Base-by-base conservation (phyloP, 1,139 yeast genomes). In the Blastobotrys malaysiensis region DNA sequence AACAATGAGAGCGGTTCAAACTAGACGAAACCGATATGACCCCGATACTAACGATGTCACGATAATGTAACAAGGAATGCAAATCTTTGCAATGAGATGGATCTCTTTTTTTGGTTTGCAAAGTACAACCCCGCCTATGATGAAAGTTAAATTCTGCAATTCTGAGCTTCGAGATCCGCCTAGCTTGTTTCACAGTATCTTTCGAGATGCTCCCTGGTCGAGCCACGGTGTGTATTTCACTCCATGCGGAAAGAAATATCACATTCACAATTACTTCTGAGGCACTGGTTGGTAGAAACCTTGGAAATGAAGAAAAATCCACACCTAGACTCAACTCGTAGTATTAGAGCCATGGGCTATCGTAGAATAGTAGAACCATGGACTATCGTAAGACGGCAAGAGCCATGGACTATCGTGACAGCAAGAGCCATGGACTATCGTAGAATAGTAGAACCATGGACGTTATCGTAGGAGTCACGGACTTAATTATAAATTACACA, bases 141-240 rank as follows among this genome's bases (percentile, higher is more conserved):
- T 60, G 65, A 61, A 45, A 46, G 52, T 55, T 52, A 48, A 56
- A 56, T 60, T 62, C 65, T 62, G 65, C 65, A 62, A 62, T 60
- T 57, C 65, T 59, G 63, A 62, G 53, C 18, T 27, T 27, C 48
- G 39, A 16, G 36, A 19, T 46, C 47, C 54, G 57, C 50, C 43
- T 22, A 20, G 21, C 18, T 20, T 20, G 14, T 19, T 20, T 44
- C 46, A 20, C 16, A 20, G 45, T 43, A 43, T 49, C 61, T 56
- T 54, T 57, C 57, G 62, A 52, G 61, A 44, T 19, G 24, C 46
- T 22, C 45, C 50, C 21, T 47, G 48, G 51, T 24, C 45, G 26
- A 26, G 24, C 22, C 18, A 20, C 20, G 21, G 31, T 49, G 45
- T 44, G 43, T 31, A 13, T 9, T 9, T 27, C 14, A 20, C 21